A percentile compares a stretch with the other conserved stretches of the same genome.
phyloP scores from a whole-genome alignment of 2,329 filamentous ascomycete genomes.

The Verticillium longisporum region DNA sequence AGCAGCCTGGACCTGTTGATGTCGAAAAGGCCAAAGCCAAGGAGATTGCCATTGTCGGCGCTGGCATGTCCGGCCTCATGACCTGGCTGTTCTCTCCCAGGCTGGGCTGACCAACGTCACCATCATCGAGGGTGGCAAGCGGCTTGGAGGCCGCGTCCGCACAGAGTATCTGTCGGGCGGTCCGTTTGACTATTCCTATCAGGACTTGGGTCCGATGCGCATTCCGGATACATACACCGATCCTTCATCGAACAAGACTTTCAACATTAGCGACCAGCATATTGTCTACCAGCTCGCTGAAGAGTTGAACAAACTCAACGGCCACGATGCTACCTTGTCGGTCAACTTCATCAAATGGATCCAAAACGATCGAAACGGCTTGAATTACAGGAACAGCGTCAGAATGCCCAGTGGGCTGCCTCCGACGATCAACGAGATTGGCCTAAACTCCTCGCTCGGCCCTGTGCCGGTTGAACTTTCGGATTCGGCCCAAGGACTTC shows the following conservation, averaged over 20 bases:
- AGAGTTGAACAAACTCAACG: conserved; percentile 53
- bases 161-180: conserved; percentile 55
- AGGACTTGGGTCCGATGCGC: conserved; percentile 61
- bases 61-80: conserved; percentile 60
- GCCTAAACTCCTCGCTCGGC: conserved; percentile 32
- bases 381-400: conserved; percentile 39
- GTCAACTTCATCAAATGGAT: conserved; percentile 60
- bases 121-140: conserved; percentile 53
- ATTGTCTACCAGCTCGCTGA: conserved; percentile 58
- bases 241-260: conserved; percentile 45
- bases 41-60: conserved; percentile 58
- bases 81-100: conserved; percentile 43
- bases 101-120: conserved; percentile 52
- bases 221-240: conserved; percentile 49
- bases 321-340: conserved; percentile 35
- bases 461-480: conserved; percentile 22
- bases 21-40: conserved; percentile 49
- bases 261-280: conserved; percentile 54
- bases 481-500: conserved; percentile 23
- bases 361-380: conserved; percentile 47
- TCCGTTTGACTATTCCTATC: conserved; percentile 58
- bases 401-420: conserved; percentile 44
- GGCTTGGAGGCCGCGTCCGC: conserved; percentile 57
- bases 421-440: conserved; percentile 42
- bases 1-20: conserved; percentile 45